Evolutionary conservation across 2,329 filamentous ascomycete species (phyloP), one percentile per base, ranked within the genome.

Genomic region (Stachybotrys chartarum): DNA sequence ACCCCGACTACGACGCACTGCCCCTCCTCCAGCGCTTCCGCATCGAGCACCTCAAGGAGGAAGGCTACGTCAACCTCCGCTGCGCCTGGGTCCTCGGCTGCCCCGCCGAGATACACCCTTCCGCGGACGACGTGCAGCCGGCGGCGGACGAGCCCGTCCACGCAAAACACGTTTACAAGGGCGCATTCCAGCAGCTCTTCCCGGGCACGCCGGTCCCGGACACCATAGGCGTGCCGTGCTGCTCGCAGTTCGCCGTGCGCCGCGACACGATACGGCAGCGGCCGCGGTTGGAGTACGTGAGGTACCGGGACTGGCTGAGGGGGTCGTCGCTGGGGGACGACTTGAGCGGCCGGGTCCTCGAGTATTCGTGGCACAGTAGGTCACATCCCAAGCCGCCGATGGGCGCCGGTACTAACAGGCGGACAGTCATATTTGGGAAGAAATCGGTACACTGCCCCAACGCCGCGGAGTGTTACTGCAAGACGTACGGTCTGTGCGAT

Each of bases 301-400:
- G 74, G 45, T 81, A 79, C 64, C 74, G 83, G 5, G 70, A 83
- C 50, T 87, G 84, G 85, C 59, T 87, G 46, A 63, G 84, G n/a
- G 72, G 75, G 10, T 83, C 83, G 3, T 68, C 76, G 5, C 65
- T 83, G 52, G 73, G 73, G 6, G 82, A 86, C 63, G 75, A 75
- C 17, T 67, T 79, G 30, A 83, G 78, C 31, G 84, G 84, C 2
- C 72, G 84, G 24, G 76, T 86, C 3, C 77, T 86, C 65, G 84
- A 87, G 64, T 87, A 85, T 61, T 68, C 84, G 17, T 88, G 84
- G 84, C 85, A 87, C 65, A 76, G 83, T 66, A 74, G 78, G 66
- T 80, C 74, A 30, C 14, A 14, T 14, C 48, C 17, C 39, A 11
- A 24, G 24, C 24, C 24, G 24, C 24, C 24, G 24, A 24, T 24